These are phyloP conservation scores for Panaeolus cyanescens DNA, from an alignment of 768 basidiomycete species.

Conservation along the genomic window DNA sequence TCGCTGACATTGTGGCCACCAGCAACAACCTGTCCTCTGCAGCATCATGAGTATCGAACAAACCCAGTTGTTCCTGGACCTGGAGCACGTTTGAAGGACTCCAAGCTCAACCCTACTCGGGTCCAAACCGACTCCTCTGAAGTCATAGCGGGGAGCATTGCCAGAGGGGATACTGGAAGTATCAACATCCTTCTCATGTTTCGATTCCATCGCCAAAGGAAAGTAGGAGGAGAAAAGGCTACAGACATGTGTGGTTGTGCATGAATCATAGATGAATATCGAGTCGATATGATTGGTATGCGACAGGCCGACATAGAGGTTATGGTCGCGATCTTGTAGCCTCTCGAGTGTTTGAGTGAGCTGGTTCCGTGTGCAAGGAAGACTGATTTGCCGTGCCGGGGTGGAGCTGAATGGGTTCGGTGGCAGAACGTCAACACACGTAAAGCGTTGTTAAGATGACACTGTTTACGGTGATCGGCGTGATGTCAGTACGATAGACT, in stretches of 20 bases:
- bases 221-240: neutral
- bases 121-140: conserved; percentile 49
- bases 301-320: too few relatives aligned
- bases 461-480: conserved; percentile 2
- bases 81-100: conserved; percentile 50
- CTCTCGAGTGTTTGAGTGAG: neutral
- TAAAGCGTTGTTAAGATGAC: neutral
- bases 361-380: neutral
- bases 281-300: too few relatives aligned
- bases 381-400: conserved; percentile 1
- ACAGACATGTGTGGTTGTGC: too few relatives aligned
- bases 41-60: conserved; percentile 8
- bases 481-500: conserved; percentile 1
- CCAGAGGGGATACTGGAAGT: conserved; percentile 12
- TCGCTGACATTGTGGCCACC: conserved; percentile 36
- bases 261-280: too few relatives aligned
- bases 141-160: conserved; percentile 26
- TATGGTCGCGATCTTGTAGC: neutral
- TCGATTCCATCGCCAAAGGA: neutral
- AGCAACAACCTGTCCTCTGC: conserved; percentile 38
- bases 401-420: neutral
- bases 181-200: neutral
- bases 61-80: conserved; percentile 48
- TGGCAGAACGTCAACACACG: neutral
- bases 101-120: conserved; percentile 39